Evolutionary conservation across 345 rosid species (phyloP).

Genomic region (Angophora floribunda): DNA sequence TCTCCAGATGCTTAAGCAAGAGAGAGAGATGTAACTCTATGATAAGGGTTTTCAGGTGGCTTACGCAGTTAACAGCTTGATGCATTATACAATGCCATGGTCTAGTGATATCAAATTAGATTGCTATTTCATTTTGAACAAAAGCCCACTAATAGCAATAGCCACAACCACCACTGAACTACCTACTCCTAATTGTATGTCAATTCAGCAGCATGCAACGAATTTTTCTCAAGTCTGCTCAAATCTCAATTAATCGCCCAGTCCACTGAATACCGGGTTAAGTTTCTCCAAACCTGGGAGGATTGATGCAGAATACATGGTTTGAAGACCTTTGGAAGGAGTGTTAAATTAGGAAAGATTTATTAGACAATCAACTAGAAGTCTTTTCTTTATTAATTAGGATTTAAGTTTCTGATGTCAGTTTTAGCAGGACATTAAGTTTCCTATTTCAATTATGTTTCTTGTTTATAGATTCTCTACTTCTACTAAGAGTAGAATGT

Average conservation of each 20-base stretch:
- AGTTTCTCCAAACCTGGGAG: neutral
- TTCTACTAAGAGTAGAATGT: neutral
- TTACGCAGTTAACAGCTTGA: neutral
- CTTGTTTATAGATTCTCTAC: neutral
- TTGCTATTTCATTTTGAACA: neutral
- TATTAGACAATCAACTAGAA: neutral
- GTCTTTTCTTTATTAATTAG: neutral
- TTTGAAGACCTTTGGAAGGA: neutral
- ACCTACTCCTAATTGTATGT: neutral
- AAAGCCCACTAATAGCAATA: neutral
- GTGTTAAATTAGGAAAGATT: neutral
- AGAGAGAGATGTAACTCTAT: neutral
- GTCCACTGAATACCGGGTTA: neutral
- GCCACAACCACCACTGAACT: neutral
- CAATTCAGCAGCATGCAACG: neutral
- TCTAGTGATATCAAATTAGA: neutral
- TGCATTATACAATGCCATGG: neutral
- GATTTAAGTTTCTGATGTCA: neutral
- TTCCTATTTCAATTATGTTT: neutral
- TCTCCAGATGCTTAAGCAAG: neutral
- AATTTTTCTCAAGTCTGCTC: neutral
- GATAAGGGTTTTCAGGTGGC: neutral
- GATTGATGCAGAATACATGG: neutral
- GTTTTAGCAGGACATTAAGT: neutral
- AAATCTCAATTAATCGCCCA: neutral